Evolutionary conservation across 768 basidiomycete genomes (phyloP).

Genomic region (Russula sp.): DNA sequence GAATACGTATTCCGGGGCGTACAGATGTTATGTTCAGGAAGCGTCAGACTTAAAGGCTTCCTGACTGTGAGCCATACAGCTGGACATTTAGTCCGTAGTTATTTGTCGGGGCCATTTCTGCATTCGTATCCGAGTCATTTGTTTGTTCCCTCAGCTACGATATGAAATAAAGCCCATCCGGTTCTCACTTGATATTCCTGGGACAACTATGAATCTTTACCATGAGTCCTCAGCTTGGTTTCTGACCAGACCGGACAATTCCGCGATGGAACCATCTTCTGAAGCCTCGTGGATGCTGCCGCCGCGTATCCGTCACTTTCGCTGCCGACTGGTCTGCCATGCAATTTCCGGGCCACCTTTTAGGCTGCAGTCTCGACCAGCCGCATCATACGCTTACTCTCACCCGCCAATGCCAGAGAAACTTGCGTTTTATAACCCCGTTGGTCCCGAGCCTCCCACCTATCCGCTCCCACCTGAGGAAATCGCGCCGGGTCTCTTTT

Average conservation of each 20-base stretch:
- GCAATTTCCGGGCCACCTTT: not conserved
- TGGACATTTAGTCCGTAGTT: not conserved
- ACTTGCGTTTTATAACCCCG: conserved; percentile 4
- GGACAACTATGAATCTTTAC: not conserved
- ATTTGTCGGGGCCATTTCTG: not conserved
- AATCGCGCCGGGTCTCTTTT: conserved; percentile 12
- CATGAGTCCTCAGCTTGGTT: not conserved
- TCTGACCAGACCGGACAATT: not conserved
- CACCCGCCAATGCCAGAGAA: conserved; percentile 7
- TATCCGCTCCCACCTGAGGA: conserved; percentile 13
- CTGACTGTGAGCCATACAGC: not conserved
- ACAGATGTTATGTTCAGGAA: conserved; percentile 27
- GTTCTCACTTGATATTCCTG: not conserved
- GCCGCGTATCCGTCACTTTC: too few species aligned
- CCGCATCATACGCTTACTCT: not conserved
- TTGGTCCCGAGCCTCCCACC: conserved; percentile 15
- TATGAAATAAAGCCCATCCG: not conserved
- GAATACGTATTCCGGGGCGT: conserved; percentile 4
- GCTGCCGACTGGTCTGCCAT: not conserved
- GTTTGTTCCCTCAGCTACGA: not conserved
- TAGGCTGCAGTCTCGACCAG: not conserved
- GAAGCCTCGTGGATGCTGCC: too few species aligned
- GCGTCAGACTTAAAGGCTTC: conserved; percentile 8
- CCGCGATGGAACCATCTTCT: too few species aligned
- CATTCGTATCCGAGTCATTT: not conserved